Conservation (phyloP, 495 filamentous ascomycete genomes). For the Amorphotheca resinae region DNA sequence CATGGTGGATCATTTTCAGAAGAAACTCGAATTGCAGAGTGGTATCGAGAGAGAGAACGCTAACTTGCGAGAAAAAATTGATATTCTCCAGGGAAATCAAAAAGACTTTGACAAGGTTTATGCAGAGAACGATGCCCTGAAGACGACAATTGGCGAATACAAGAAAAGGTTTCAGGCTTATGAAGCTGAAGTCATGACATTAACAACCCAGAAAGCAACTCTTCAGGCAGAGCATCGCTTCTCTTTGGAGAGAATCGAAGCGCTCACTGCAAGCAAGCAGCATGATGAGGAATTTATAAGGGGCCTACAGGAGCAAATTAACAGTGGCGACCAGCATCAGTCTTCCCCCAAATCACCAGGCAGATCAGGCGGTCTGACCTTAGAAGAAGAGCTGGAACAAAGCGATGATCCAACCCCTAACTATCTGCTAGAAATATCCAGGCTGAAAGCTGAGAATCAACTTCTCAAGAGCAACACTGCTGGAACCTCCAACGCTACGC, state of each 20-base stretch:
- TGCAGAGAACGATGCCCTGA: constrained; percentile 22
- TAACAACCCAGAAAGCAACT: constrained; percentile 15
- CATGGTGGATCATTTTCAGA: constrained; percentile 57
- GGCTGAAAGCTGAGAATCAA: constrained; percentile 40
- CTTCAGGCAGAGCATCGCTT: constrained; percentile 29
- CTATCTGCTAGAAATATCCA: constrained; percentile 31
- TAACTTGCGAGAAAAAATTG: constrained; percentile 46
- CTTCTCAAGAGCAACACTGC: constrained; percentile 35
- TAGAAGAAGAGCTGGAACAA: constrained; percentile 31
- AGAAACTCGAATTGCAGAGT: constrained; percentile 61
- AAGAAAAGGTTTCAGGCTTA: constrained; percentile 27
- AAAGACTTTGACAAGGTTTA: constrained; percentile 37
- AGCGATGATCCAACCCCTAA: constrained; percentile 18
- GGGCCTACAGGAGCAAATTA: constrained; percentile 34
- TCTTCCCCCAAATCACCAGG: constrained; percentile 16
- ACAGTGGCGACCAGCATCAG: constrained; percentile 18
- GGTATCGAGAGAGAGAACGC: constrained; percentile 61
- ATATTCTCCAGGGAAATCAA: constrained; percentile 42
- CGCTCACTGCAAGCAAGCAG: constrained; percentile 26
- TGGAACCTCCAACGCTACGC: constrained; percentile 34
- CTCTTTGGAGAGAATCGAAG: constrained; percentile 24
- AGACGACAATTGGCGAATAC: constrained; percentile 18
- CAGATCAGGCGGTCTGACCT: constrained; percentile 12
- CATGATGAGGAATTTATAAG: constrained; percentile 24
- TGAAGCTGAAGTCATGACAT: constrained; percentile 32